Base-by-base conservation (phyloP, 1,284 basidiomycete species). In the Ganoderma boninense region DNA sequence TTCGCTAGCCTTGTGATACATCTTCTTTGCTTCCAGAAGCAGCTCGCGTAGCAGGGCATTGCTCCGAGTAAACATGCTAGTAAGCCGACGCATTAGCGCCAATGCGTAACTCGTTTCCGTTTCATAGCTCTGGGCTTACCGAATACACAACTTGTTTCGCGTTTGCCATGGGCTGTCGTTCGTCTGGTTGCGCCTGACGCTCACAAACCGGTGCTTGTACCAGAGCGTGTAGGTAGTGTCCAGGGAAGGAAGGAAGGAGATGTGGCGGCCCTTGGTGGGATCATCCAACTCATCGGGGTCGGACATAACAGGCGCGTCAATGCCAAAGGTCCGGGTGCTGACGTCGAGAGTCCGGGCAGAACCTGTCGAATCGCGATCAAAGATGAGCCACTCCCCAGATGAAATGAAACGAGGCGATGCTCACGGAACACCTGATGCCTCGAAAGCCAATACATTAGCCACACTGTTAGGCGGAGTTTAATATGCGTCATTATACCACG, bases 21-120 rank as follows among this genome's bases (percentile, higher is more conserved):
- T 78, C 56, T 81, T 82, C 79, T 87, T 90, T 1, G 91, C 90
- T 46, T 91, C 88, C 4, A 84, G 77, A 0, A 92, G 80, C 3
- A 93, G 80, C 3, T 83, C 73, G 49, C 86, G 84, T 14, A 93
- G 81, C 38, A 88, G 71, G 0, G 75, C 70, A 61, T 87, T 87
- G 66, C 83, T 76, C 16, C 87, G 82, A 5, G 87, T 82, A 67
- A 91, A 73, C 57, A 92, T 88, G 42, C 89, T 91, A 14, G 67
- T 1, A 18, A 26, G 7, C 23, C 23, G 23, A 23, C 11, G 11
- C 2, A 6, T 32, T 4, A 57, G 29, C 16, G 10, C 32, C 18
- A 56, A 20, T 57, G 20, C 4, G n/a, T 18, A 23, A 54, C 52
- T 4, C 26, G 7, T 10, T 29, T 29, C 8, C 26, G 7, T 10